Percentiles rank a stretch among this genome's conserved stretches.
Conservation (phyloP, 2,329 filamentous ascomycete genomes). For the Chaetothyriales sp. region DNA sequence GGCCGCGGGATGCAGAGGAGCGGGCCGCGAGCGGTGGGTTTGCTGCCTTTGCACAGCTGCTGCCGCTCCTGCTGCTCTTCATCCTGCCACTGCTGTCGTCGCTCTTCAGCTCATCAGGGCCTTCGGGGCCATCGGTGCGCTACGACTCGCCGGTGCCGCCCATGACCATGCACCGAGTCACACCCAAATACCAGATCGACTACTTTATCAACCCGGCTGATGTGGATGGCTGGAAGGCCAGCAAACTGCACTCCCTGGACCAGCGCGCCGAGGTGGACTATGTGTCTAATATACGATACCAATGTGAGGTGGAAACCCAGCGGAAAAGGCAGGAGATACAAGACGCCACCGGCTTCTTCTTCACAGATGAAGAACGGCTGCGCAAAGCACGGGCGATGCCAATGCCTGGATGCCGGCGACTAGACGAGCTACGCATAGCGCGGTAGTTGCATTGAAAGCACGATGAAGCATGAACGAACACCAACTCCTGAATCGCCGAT, state of each 20-base stretch:
- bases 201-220: conserved; percentile 78
- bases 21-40: conserved; percentile 37
- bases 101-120: conserved; percentile 47
- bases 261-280: conserved; percentile 59
- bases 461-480: too few species aligned
- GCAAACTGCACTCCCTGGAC: conserved; percentile 62
- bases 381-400: conserved; percentile 49
- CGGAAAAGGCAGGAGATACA: conserved; percentile 53
- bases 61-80: conserved; percentile 82
- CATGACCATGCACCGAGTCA: conserved; percentile 58
- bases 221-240: conserved; percentile 51
- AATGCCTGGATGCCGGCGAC: conserved; percentile 42
- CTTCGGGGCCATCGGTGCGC: conserved; percentile 52
- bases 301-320: conserved; percentile 61
- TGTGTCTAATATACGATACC: conserved; percentile 48
- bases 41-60: conserved; percentile 52
- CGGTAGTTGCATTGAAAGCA: conserved; percentile 11
- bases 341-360: conserved; percentile 77
- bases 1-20: conserved; percentile 52
- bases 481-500: neutral
- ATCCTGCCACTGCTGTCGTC: conserved; percentile 70
- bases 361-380: conserved; percentile 65
- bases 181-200: conserved; percentile 54
- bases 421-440: conserved; percentile 35
- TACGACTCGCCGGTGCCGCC: conserved; percentile 59